Conservation (phyloP, 2,329 filamentous ascomycete species). For the Cercospora citrullina region DNA sequence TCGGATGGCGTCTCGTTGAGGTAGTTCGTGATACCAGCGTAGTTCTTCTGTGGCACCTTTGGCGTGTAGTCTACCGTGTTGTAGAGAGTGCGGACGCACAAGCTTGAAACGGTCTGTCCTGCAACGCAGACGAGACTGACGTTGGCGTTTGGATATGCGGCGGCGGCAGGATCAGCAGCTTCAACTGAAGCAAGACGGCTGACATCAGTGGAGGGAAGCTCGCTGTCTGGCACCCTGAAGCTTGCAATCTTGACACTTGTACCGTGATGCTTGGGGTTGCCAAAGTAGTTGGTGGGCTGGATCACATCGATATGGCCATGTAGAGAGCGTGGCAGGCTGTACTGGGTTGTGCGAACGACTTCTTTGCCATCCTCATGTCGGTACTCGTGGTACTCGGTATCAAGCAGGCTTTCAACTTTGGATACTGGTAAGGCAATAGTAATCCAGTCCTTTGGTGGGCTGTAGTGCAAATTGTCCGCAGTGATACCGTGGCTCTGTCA, state of each 20-base stretch:
- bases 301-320: constrained; percentile 58
- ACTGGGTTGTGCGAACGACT: constrained; percentile 58
- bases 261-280: constrained; percentile 20
- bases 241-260: constrained; percentile 19
- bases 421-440: constrained; percentile 50
- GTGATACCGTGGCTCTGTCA: constrained; percentile 47
- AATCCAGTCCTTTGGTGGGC: constrained; percentile 55
- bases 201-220: constrained; percentile 1
- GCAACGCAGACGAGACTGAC: constrained; percentile 18
- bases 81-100: constrained; percentile 56
- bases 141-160: neutral
- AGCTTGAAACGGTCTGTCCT: constrained; percentile 46
- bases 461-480: constrained; percentile 20
- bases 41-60: constrained; percentile 34
- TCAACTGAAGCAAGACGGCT: constrained; percentile 2
- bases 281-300: constrained; percentile 54
- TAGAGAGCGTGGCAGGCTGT: constrained; percentile 62
- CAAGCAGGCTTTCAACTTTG: constrained; percentile 54
- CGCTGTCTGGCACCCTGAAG: constrained; percentile 5
- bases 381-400: constrained; percentile 60
- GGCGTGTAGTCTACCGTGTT: constrained; percentile 44
- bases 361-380: constrained; percentile 42
- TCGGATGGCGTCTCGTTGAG: constrained; percentile 45
- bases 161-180: neutral
- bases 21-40: constrained; percentile 47